phyloP scores from a whole-genome alignment of 2,329 filamentous ascomycete genomes.

The Cryphonectria nitschkei region DNA sequence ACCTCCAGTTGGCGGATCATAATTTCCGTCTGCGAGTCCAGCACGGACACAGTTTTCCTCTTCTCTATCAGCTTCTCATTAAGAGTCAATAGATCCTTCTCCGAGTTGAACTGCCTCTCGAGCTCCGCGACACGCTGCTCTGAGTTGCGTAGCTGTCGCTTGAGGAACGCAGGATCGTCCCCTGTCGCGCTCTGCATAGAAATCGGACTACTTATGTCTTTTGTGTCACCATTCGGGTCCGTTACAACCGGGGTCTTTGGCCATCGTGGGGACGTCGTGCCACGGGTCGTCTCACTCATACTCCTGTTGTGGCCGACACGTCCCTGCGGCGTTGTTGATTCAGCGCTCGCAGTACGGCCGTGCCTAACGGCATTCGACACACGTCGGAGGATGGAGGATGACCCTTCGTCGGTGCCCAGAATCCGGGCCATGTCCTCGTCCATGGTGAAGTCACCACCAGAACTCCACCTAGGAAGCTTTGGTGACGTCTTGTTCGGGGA shows the following conservation, averaged over 20 bases:
- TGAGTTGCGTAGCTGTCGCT: slow-evolving; percentile 77
- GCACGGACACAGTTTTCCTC: slow-evolving; percentile 89
- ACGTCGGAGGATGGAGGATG: slow-evolving; percentile 79
- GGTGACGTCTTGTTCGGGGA: slow-evolving; percentile 60
- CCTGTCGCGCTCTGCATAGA: slow-evolving; percentile 59
- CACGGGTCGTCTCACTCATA: slow-evolving; percentile 68
- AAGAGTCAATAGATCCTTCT: slow-evolving; percentile 71
- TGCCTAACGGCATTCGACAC: slow-evolving; percentile 95
- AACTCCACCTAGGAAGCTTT: slow-evolving; percentile 73
- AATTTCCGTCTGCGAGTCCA: slow-evolving; percentile 94
- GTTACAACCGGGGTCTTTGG: slow-evolving; percentile 68
- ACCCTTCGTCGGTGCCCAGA: slow-evolving; percentile 74
- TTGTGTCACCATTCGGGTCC: slow-evolving; percentile 50
- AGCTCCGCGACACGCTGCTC: slow-evolving; percentile 87
- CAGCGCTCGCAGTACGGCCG: slow-evolving; percentile 83
- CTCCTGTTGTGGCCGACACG: slow-evolving; percentile 61
- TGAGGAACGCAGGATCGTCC: slow-evolving; percentile 68
- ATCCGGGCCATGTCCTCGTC: slow-evolving; percentile 95
- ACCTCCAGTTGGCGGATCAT: slow-evolving; percentile 91
- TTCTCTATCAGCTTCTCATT: slow-evolving; percentile 91
- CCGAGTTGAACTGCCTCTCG: slow-evolving; percentile 72
- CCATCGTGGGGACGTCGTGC: slow-evolving; percentile 69
- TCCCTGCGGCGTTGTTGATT: slow-evolving; percentile 49
- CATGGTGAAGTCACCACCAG: slow-evolving; percentile 86
- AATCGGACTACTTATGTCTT: slow-evolving; percentile 74